Evolutionary conservation across 2,329 filamentous ascomycete genomes (phyloP), one percentile per base, ranked within the genome.

Genomic region (Knoxdaviesia capensis): DNA sequence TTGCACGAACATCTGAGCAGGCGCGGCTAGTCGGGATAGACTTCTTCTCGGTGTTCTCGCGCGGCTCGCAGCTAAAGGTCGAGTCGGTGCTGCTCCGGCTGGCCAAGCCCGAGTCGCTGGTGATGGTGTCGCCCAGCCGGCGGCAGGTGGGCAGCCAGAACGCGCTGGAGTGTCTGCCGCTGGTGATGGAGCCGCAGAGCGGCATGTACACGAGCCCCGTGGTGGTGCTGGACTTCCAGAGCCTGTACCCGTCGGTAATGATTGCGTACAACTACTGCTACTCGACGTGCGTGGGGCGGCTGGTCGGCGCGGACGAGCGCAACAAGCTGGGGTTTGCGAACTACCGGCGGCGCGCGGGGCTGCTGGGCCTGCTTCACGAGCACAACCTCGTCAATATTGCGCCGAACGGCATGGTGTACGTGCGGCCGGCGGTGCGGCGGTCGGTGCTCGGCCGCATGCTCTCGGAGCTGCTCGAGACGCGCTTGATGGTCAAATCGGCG

Each of bases 261-360:
- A 96, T 98, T 54, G 90, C 90, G 0, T 96, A 98, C 63, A 98
- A 98, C 53, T 90, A 94, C 55, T 98, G 90, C 61, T 98, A 98
- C 55, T 96, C 90, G 0, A 98, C 90, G 0, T 98, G 87, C 50
- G 67, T 96, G 0, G 90, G 90, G 0, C 75, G 90, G 31, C 77
- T 94, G 35, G 73, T 77, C 31, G 74, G 77, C 50, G 94, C 88
- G 88, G 75, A 85, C n/a, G 87, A 86, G 3, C 76, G 72, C 31
- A 96, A 60, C 74, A 87, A 48, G 68, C 77, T 33, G 71, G 80
- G 10, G 61, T 96, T 1, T 29, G 41, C 59, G 6, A 75, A 90
- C 46, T 92, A 86, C 58, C 65, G 77, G 47, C 71, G 85, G 34
- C 70, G 81, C 46, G 66, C 74, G 11, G 65, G 76, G 31, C 59